Conservation (phyloP, 805 yeast genomes). For the Danielia oregonensis region DNA sequence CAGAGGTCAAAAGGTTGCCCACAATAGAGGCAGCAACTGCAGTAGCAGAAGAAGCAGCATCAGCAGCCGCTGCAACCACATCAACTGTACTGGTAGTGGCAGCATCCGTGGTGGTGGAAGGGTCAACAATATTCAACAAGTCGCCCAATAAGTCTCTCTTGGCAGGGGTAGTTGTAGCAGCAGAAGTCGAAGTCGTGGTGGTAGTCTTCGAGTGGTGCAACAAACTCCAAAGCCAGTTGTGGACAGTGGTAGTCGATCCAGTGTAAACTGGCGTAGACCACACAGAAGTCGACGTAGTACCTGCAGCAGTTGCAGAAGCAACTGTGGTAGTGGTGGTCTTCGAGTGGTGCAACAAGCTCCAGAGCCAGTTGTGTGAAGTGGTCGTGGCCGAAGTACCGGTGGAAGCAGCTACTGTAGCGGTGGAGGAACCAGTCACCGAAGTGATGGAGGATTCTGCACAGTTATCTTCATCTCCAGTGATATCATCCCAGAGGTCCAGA, state of each 20-base stretch:
- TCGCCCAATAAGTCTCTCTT: too few species aligned
- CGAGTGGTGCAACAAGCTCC: too few species aligned
- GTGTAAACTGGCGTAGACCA: background rate
- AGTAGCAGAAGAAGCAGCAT: too few species aligned
- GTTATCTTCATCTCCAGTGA: background rate
- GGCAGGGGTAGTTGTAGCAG: background rate
- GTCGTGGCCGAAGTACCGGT: too few species aligned
- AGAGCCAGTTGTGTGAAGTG: background rate
- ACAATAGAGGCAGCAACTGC: too few species aligned
- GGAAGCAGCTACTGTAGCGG: background rate
- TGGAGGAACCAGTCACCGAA: background rate
- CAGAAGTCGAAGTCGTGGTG: too few species aligned
- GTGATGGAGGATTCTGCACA: too few species aligned
- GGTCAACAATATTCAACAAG: background rate
- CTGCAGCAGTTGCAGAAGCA: background rate
- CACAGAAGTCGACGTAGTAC: background rate
- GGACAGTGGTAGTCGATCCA: background rate
- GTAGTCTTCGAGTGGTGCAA: background rate
- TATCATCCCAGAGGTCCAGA: too few species aligned
- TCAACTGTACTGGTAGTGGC: too few species aligned
- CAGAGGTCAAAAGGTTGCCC: too few species aligned
- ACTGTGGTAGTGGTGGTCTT: background rate
- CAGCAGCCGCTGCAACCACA: too few species aligned
- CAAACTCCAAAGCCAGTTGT: too few species aligned
- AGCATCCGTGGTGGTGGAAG: background rate